These are phyloP conservation scores for Fomitopsis palustris DNA, from an alignment of 1,284 basidiomycete genomes.

Conservation along the genomic window DNA sequence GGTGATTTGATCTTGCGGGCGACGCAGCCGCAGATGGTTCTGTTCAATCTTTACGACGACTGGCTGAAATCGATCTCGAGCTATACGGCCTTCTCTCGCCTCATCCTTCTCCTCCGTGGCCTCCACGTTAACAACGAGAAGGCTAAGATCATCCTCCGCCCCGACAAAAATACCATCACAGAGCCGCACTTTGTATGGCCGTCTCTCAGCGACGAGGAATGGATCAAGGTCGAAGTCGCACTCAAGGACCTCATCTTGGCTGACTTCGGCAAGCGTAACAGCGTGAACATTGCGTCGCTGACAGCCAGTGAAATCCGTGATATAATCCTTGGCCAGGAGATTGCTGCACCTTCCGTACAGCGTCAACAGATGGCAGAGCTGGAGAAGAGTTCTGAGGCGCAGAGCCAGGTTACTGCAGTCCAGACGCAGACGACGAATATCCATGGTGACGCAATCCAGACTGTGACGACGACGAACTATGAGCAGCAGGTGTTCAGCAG, in stretches of 20 bases:
- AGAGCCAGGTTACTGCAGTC: conserved; percentile 93
- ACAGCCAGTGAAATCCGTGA: conserved; percentile 96
- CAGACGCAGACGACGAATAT: conserved; percentile 98
- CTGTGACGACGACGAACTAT: conserved; percentile 96
- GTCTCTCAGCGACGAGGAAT: conserved; percentile 91
- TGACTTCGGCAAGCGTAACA: conserved; percentile 99
- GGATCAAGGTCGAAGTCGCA: conserved; percentile 99
- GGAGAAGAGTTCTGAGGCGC: conserved; percentile 94
- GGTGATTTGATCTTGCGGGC: conserved; percentile 96
- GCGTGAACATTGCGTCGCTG: conserved; percentile 96
- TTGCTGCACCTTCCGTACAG: conserved; percentile 88
- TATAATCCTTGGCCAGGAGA: conserved; percentile 97
- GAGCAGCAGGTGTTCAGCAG: conserved; percentile 97
- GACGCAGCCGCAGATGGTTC: conserved; percentile 98
- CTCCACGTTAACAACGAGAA: conserved; percentile 99
- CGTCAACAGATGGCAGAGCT: conserved; percentile 99
- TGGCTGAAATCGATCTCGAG: conserved; percentile 99
- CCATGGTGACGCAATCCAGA: conserved; percentile 95
- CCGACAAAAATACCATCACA: conserved; percentile 92
- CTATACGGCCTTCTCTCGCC: conserved; percentile 98
- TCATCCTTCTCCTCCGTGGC: conserved; percentile 93
- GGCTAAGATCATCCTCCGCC: conserved; percentile 92
- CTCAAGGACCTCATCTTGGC: conserved; percentile 92
- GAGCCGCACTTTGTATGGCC: conserved; percentile 99
- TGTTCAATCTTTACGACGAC: conserved; percentile 98